Base-by-base conservation (phyloP, 179 eudicot genomes). In the Spergularia azorica region DNA sequence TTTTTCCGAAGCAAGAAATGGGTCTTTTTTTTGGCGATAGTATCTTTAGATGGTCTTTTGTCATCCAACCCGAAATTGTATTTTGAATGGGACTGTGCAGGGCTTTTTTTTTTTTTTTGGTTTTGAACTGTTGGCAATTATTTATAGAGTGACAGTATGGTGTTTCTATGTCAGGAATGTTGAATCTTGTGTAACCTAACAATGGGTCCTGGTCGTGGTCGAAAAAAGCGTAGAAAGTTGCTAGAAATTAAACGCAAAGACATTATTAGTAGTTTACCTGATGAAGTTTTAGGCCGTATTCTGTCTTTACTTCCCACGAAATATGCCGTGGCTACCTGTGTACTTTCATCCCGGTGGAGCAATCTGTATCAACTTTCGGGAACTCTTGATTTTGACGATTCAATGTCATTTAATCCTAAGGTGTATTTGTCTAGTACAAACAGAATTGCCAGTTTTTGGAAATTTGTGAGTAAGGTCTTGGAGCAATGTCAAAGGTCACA, bases 381-480 rank as follows among this genome's bases (percentile, higher is more conserved):
- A 50, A 72, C 14, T 51, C 83, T 80, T 66, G 83, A 80, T 76
- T 71, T 80, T 51, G 80, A 80, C 65, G 80, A 76, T 59, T 71
- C 73, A 11, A 7, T 43, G 17, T 64, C 62, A 7, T 71, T 48
- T 55, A 59, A 58, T 15, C 4, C 58, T 39, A 32, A 12, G 21
- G 14, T 41, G 15, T 21, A 58, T 77, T 17, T 52, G 64, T 14
- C 63, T 12, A 68, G 5, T 5, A 38, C 8, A 0, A n/a, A 50
- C 9, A 70, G 65, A n/a, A 67, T 69, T 14, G 38, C 60, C 52
- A 20, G 67, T 52, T 76, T 80, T 43, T 38, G 32, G 73, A 11
- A 10, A 12, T 76, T 76, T 58, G 83, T 76, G 13, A 73, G 16
- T 12, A 16, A 11, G 63, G 46, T 76, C 5, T 70, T 80, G 69